Evolutionary conservation across 345 rosid genomes (phyloP), one percentile per base, ranked within the genome.

Genomic region (Eucalyptus fibrosa): DNA sequence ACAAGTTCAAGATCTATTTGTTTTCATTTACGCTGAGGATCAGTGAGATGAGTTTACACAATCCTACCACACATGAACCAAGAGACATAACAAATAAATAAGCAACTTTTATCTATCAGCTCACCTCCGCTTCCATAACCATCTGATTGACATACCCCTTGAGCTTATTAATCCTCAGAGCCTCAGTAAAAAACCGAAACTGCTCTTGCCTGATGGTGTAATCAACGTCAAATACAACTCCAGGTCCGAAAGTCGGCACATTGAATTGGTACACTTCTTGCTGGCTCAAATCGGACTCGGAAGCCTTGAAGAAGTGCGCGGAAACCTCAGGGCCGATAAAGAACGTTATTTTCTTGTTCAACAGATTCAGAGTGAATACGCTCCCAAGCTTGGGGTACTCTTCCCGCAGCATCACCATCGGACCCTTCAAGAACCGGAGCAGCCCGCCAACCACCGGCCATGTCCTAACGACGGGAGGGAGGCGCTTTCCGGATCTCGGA

Each of bases 281-380:
- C 95, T 97, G 99, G 88, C 99, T 97, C 32, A 97, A 95, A 86
- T 97, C 99, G 18, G 95, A 88, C 89, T 97, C 99, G 1, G 95
- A 50, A 88, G 99, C 99, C 96, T 97, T 97, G 92, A 97, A 97
- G 90, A 97, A 97, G 90, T 97, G 99, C 1, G 99, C 94, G 4
- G 99, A 97, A n/a, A 97, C 99, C 90, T 97, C 99, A 53, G 99
- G 99, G 16, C 99, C 99, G 62, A 97, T 94, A 72, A 97, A 94
- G 91, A 97, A 97, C 3, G 99, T 97, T n/a, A 97, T 95, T 88
- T 97, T 97, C 94, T 94, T 93, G 89, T 96, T 93, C 89, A 94
- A 86, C 77, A 97, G 91, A 65, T 94, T 94, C 72, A 97, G 93
- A 17, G 99, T 97, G 92, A 97, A 97, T 2, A 97, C 98, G 91